These are phyloP conservation scores for Zangia roseola DNA, from an alignment of 768 basidiomycete species.

Conservation along the genomic window DNA sequence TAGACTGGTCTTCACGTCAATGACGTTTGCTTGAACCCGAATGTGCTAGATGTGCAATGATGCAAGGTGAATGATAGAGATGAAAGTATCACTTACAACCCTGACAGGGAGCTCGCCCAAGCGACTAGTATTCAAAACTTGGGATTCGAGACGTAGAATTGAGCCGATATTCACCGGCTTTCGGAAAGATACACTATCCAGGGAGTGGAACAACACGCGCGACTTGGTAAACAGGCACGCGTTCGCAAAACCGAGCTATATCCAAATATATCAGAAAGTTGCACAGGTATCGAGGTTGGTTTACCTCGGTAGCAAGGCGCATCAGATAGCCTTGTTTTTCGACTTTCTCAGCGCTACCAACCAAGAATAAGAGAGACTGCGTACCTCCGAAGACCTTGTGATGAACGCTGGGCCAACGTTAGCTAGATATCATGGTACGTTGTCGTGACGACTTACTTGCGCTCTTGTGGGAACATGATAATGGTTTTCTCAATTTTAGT, in stretches of 20 bases:
- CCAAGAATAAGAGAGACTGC: not conserved
- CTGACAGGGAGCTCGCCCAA: constrained; percentile 36
- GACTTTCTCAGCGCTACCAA: not conserved
- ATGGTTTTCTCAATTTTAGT: constrained; percentile 66
- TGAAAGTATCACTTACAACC: constrained; percentile 46
- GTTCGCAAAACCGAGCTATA: constrained; percentile 71
- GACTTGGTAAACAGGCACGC: constrained; percentile 66
- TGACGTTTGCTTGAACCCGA: constrained; percentile 68
- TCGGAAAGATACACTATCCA: constrained; percentile 78
- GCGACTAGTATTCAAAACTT: constrained; percentile 57
- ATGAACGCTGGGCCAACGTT: constrained; percentile 52
- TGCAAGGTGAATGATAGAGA: not conserved
- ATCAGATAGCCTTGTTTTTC: constrained; percentile 45
- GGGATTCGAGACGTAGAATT: constrained; percentile 70
- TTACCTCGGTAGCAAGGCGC: constrained; percentile 71
- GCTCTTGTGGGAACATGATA: constrained; percentile 84
- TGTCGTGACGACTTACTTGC: constrained; percentile 56
- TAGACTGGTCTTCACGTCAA: constrained; percentile 61
- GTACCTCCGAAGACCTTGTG: constrained; percentile 81
- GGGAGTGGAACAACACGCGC: constrained; percentile 67
- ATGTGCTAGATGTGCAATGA: constrained; percentile 51
- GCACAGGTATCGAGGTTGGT: not conserved
- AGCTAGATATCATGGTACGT: not conserved
- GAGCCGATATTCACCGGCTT: constrained; percentile 84
- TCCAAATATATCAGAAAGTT: not conserved